Evolutionary conservation across 805 yeast species (phyloP), one percentile per base, ranked within the genome.

Genomic region (Myxozyma udenii): DNA sequence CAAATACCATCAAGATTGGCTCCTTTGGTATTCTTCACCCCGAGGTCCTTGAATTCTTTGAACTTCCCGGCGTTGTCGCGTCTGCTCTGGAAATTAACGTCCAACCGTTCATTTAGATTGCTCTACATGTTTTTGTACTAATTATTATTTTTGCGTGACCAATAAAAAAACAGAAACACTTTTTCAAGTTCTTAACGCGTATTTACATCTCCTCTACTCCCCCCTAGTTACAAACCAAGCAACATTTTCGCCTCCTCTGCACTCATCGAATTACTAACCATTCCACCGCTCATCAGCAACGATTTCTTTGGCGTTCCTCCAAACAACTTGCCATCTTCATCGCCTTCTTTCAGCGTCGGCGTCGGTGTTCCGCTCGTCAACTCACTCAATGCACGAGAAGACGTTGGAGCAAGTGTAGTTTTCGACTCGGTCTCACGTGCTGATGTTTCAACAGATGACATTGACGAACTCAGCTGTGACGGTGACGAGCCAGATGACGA

Each of bases 1-100:
- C 53, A 41, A 58, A 58, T 53, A 58, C 66, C 14, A 46, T 50
- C 32, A 64, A 64, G 9, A 60, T 90, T 64, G 99, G 99, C 60
- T 74, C 81, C 42, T 75, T 93, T 61, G 99, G 99, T 71, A 96
- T 89, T 53, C 76, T 93, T 63, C 99, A 93, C 70, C 99, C 99
- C 32, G 88, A 84, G 66, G 98, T 93, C 47, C 77, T 91, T 77
- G 78, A 78, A 56, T 74, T 78, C 65, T 93, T 90, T 66, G 97
- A 89, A 61, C 80, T 93, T 57, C 96, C 97, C 47, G 87, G 84
- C 64, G 96, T 96, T 62, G 95, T 90, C 51, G 60, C 50, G 1
- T 85, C 96, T 28, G 78, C 84, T 51, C 91, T 90, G 55, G 99
- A 93, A 75, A 77, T 93, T 57, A 85, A 91, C 66, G 82, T 93